Base-by-base conservation (phyloP, 192 early-diverging fungal genomes). In the Gryganskiella cystojenkinii region DNA sequence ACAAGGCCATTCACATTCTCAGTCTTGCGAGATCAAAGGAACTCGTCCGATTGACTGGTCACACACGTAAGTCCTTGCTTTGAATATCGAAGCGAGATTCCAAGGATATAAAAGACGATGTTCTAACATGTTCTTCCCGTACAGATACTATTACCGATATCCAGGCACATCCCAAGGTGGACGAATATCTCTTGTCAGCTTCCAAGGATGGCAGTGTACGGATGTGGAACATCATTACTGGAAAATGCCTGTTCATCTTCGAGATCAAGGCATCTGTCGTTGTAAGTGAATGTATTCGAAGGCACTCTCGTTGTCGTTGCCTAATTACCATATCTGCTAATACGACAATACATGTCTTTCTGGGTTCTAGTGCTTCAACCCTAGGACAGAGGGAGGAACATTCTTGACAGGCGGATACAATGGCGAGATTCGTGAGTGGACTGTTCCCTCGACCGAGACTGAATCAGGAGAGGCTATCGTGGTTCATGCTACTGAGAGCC, bases 21-120 rank as follows among this genome's bases (percentile, higher is more conserved):
- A 94, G 93, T 80, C 71, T 95, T 6, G 86, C 92, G 5, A 86
- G 85, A 70, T 92, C 88, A 5, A 79, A 88, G 53, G 93, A 94
- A 51, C 82, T 93, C 11, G 56, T 79, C 22, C 66, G 83, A 14
- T 62, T 94, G 30, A 45, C 72, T 10, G 92, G 91, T 5, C 93
- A 94, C 56, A 67, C 75, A 28, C 88, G 89, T 88, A 86, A 67
- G 71, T 20, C 6, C 47, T 24, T 6, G 22, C 19, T n/a, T n/a
- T n/a, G n/a, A n/a, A n/a, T n/a, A n/a, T n/a, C n/a, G n/a, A n/a
- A n/a, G n/a, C n/a, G n/a, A n/a, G n/a, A n/a, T n/a, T n/a, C n/a
- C n/a, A n/a, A n/a, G n/a, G n/a, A n/a, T n/a, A n/a, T n/a, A n/a
- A n/a, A n/a, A n/a, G n/a, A n/a, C n/a, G n/a, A n/a, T n/a, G n/a